Evolutionary conservation across 305 asterid genomes (phyloP), one percentile per base, ranked within the genome.

Genomic region (Euphrasia arctica): DNA sequence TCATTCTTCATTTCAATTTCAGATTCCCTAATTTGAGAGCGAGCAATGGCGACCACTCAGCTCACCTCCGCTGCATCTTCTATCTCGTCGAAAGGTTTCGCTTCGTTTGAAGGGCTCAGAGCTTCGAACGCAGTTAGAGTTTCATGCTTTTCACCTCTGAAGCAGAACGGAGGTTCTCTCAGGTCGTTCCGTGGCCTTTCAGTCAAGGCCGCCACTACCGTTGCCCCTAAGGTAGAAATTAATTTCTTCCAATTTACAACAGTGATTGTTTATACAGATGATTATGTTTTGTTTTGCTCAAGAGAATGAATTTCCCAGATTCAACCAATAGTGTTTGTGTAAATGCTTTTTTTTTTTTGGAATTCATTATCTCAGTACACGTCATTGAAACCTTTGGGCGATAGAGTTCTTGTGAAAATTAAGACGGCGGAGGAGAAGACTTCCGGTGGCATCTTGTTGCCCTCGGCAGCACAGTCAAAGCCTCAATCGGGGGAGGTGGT

Each of bases 401-500:
- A 88, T 66, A 76, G 96, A 79, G 86, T 86, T 59, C 71, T 88
- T 70, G 86, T 88, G 59, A 88, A 83, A 76, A 74, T 82, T 43
- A 83, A 75, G 72, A 65, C 69, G 0, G 78, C 87, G 0, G 95
- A 88, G 66, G 95, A 88, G 75, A 88, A 81, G 78, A 77, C 86
- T 18, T 67, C 78, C 1, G 96, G 96, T 65, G 96, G 96, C 54
- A 88, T 88, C 68, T 70, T 88, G 48, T 75, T 88, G 50, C 96
- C 96, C 43, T 62, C 84, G 31, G 15, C 77, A 4, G 89, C 89
- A 4, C 96, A 85, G 62, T 41, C 85, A 4, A 88, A 83, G 43
- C 76, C 80, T 51, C 88, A 86, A 36, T 88, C 88, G 12, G 96
- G 95, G 42, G 96, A 88, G 78, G 83, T 88, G 2, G 92, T 88